Percentiles rank a stretch among this genome's conserved stretches.
Conservation (phyloP, 805 yeast genomes). For the Zygoascus flipseniorum region DNA sequence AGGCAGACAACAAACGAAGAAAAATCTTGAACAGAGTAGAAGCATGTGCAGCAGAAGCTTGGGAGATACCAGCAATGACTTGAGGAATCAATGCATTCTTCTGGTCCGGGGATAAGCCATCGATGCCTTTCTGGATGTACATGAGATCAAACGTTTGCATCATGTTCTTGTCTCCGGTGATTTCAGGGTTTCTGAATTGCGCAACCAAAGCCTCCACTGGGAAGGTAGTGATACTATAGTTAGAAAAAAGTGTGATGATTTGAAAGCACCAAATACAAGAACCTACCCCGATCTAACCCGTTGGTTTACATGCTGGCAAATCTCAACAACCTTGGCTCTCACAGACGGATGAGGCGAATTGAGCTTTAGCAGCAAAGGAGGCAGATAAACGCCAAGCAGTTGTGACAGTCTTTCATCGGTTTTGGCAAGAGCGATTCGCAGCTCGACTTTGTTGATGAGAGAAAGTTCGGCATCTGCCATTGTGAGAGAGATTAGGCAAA, state of each 20-base stretch:
- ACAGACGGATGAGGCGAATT: constrained; percentile 62
- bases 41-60: constrained; percentile 29
- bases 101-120: constrained; percentile 37
- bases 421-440: constrained; percentile 69
- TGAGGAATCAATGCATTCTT: constrained; percentile 36
- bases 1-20: constrained; percentile 42
- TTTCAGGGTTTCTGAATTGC: constrained; percentile 54
- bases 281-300: constrained; percentile 42
- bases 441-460: constrained; percentile 56
- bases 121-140: constrained; percentile 61
- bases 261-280: neutral
- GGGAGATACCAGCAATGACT: constrained; percentile 40
- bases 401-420: constrained; percentile 56
- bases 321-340: constrained; percentile 55
- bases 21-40: constrained; percentile 58
- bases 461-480: constrained; percentile 21
- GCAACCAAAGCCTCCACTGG: constrained; percentile 56
- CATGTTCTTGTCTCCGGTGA: constrained; percentile 16
- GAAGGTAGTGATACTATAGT: constrained; percentile 34
- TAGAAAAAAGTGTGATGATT: neutral
- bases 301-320: constrained; percentile 58
- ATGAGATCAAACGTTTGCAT: constrained; percentile 32
- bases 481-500: neutral
- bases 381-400: constrained; percentile 51
- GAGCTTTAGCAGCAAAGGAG: constrained; percentile 73